phyloP scores from a whole-genome alignment of 768 basidiomycete genomes.

The Austroboletus eburneus region DNA sequence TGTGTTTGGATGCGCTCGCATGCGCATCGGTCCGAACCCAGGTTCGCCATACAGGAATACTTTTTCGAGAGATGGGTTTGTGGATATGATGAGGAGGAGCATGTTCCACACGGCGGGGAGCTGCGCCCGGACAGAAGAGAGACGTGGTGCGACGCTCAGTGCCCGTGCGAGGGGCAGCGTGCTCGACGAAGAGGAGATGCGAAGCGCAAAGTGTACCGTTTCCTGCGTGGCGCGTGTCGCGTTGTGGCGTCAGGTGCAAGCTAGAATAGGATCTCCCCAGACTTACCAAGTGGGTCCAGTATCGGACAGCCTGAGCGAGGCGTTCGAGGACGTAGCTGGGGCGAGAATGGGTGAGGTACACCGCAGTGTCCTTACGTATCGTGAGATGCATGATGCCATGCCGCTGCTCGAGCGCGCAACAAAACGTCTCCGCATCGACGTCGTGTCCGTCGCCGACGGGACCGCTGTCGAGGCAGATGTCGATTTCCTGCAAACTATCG shows the following conservation, averaged over 20 bases:
- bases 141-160: conserved; percentile 36
- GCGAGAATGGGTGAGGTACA: conserved; percentile 53
- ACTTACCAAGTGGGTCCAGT: conserved; percentile 49
- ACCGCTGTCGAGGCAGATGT: conserved; percentile 31
- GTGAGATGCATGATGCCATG: conserved; percentile 42
- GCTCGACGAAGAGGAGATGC: conserved; percentile 41
- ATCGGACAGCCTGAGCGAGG: conserved; percentile 41
- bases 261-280: not conserved
- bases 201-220: conserved; percentile 50
- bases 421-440: conserved; percentile 35
- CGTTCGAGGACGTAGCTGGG: conserved; percentile 42
- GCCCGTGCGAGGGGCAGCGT: conserved; percentile 33
- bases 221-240: conserved; percentile 38
- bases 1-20: not conserved
- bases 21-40: conserved; percentile 8
- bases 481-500: conserved; percentile 36
- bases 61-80: conserved; percentile 46
- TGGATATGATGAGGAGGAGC: conserved; percentile 44
- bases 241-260: conserved; percentile 6
- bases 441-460: conserved; percentile 3
- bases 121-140: conserved; percentile 49
- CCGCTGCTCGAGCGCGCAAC: conserved; percentile 37
- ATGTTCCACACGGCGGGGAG: conserved; percentile 59
- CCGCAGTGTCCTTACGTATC: conserved; percentile 46
- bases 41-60: conserved; percentile 36